Percentiles rank a stretch among this genome's conserved stretches.
Evolutionary conservation across 2,329 filamentous ascomycete genomes (phyloP).

Genomic region (Tolypocladium album): DNA sequence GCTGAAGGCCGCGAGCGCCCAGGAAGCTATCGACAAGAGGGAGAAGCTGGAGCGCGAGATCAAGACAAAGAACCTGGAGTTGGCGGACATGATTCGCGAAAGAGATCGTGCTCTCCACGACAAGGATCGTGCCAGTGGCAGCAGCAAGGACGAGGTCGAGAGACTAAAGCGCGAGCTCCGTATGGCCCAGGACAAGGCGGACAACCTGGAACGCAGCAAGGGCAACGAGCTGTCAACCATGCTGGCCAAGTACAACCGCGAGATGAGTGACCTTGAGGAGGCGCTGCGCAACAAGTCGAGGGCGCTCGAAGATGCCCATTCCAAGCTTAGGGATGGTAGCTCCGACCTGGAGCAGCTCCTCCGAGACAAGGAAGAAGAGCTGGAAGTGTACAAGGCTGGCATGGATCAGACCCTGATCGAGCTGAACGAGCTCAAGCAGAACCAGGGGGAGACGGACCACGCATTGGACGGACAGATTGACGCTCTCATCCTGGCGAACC

Average conservation of each 20-base stretch:
- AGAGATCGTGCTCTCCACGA: slow-evolving; percentile 89
- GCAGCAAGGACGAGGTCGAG: slow-evolving; percentile 86
- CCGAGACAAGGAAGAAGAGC: slow-evolving; percentile 91
- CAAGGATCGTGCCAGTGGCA: slow-evolving; percentile 75
- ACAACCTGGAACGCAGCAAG: slow-evolving; percentile 87
- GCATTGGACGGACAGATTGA: slow-evolving; percentile 87
- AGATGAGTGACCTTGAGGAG: slow-evolving; percentile 95
- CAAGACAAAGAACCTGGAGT: slow-evolving; percentile 98
- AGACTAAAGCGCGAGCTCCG: slow-evolving; percentile 90
- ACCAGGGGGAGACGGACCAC: slow-evolving; percentile 63
- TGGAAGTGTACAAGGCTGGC: slow-evolving; percentile 94
- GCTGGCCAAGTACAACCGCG: slow-evolving; percentile 91
- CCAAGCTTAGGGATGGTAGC: slow-evolving; percentile 67
- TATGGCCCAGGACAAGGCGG: slow-evolving; percentile 81
- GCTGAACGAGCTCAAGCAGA: slow-evolving; percentile 75
- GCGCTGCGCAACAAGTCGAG: slow-evolving; percentile 79
- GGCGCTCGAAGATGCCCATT: slow-evolving; percentile 72
- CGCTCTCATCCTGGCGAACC: slow-evolving; percentile 71
- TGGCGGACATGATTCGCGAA: slow-evolving; percentile 97
- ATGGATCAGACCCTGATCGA: slow-evolving; percentile 95
- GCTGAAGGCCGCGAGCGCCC: slow-evolving; percentile 90
- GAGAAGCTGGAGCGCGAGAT: slow-evolving; percentile 96
- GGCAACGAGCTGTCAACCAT: slow-evolving; percentile 90
- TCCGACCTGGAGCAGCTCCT: slow-evolving; percentile 78
- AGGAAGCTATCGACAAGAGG: slow-evolving; percentile 88